Base-by-base conservation (phyloP, 2,329 filamentous ascomycete species). In the Lasiodiplodia theobromae region DNA sequence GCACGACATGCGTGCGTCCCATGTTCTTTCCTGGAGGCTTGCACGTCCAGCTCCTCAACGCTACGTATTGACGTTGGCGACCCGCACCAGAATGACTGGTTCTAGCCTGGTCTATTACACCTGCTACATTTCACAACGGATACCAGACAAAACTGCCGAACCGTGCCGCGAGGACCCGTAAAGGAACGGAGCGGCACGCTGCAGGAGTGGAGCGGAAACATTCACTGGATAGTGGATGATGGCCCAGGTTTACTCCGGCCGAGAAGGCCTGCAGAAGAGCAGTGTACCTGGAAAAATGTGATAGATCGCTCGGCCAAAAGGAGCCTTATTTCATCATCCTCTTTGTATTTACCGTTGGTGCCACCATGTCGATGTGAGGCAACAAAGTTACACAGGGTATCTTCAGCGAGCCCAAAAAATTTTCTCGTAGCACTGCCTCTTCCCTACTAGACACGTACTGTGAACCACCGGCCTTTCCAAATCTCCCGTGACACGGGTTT, bases 371-470 rank as follows among this genome's bases (percentile, higher is more conserved):
- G 60, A 64, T 52, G 44, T 64, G 60, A 64, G 60, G 60, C 60
- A 52, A 25, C 31, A 64, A 47, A 64, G 60, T 64, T 64, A 64
- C 60, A 64, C 60, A 52, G 40, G 31, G 18, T 64, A 52, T 64
- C 60, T 64, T 64, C 47, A 64, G 37, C 34, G 23, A 31, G 8
- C 44, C 44, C 28, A 52, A 37, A 52, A 64, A 38, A 11, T 52
- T 64, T 64, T n/a, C 60, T n/a, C 47, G 47, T 64, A 18, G 60
- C 44, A 64, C 60, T 64, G 8, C n/a, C 47, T 64, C 25, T 51
- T 31, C 51, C 28, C 60, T 64, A 52, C 47, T 38, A 64, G 44
- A 64, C 60, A 52, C 21, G 60, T 52, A 64, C 28, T 23, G 23
- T 38, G 47, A 23, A n/a, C 2, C 40, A 31, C 16, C 28, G 23